Evolutionary conservation across 1,284 basidiomycete species (phyloP), one percentile per base, ranked within the genome.

Genomic region (Naganishia sp.): DNA sequence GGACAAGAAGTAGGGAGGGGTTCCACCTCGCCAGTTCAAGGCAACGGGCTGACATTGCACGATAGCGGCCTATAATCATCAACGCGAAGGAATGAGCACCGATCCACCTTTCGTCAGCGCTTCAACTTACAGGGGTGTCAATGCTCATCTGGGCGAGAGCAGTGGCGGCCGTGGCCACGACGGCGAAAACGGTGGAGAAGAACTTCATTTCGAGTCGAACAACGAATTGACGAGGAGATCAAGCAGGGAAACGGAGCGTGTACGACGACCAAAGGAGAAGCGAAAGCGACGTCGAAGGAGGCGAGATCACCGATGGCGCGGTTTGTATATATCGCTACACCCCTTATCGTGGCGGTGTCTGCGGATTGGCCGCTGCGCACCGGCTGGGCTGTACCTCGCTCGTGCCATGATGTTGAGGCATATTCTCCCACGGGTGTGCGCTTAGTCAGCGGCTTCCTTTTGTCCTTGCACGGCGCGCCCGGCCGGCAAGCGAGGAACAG

Each of bases 21-120:
- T 67, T 53, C 88, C 88, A 35, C 80, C 85, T 32, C 71, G 57
- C 85, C 87, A 92, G 13, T 75, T 76, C 68, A 91, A 69, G 31
- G 69, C 69, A 10, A 46, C 60, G 32, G 66, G 66, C 31, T 56
- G 60, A 32, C 66, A 67, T 46, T 57, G 56, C 13, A 65, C 51
- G 13, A 65, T 43, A 31, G 53, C 49, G 43, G 64, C 54, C 64
- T 65, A 46, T 23, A 23, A 23, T 39, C 35, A 39, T 39, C 35
- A 39, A 13, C 2, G 35, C 35, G 18, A 47, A 21, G 6, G n/a
- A 17, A 49, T 47, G n/a, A 21, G 31, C 4, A 18, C 39, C 28
- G 46, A 21, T 4, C 42, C 23, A 18, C 4, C 18, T 45, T 28
- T 39, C 18, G 50, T 7, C 21, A 18, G 25, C 21, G 42, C 1